Conservation (phyloP, 225 moss, liverwort and hornwort genomes). For the Sphagnum tenellum region DNA sequence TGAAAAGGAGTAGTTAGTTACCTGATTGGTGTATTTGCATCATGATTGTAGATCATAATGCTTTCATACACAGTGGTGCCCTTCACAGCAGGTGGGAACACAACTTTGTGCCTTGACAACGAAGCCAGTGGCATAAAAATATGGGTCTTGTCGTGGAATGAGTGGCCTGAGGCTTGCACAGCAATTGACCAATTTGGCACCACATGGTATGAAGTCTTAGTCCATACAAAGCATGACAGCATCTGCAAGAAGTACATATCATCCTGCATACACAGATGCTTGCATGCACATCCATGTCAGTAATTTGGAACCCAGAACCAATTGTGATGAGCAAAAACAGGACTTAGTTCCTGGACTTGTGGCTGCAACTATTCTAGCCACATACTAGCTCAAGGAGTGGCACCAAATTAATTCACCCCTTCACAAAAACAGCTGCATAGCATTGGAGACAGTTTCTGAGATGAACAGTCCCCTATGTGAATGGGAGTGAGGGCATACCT, state of each 20-base stretch:
- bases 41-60: constrained; percentile 67
- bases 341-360: too few species aligned
- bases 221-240: constrained; percentile 75
- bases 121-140: constrained; percentile 70
- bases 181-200: constrained; percentile 74
- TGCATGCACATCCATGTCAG: background rate
- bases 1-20: constrained; percentile 3
- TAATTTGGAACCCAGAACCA: too few species aligned
- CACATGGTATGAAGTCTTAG: constrained; percentile 62
- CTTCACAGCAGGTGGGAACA: constrained; percentile 72
- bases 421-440: too few species aligned
- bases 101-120: constrained; percentile 51
- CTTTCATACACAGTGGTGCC: constrained; percentile 68
- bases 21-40: constrained; percentile 82
- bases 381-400: too few species aligned
- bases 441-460: too few species aligned
- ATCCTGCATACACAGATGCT: constrained; percentile 15
- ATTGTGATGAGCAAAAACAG: too few species aligned
- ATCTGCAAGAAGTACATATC: constrained; percentile 70
- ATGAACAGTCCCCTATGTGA: background rate
- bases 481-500: constrained; percentile 17
- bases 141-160: constrained; percentile 58
- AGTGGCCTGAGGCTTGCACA: constrained; percentile 47
- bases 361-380: too few species aligned
- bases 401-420: too few species aligned